A percentile compares a stretch with the other conserved stretches of the same genome.
Conservation (phyloP, 192 early-diverging fungal species). For the Coemansia sp. region DNA sequence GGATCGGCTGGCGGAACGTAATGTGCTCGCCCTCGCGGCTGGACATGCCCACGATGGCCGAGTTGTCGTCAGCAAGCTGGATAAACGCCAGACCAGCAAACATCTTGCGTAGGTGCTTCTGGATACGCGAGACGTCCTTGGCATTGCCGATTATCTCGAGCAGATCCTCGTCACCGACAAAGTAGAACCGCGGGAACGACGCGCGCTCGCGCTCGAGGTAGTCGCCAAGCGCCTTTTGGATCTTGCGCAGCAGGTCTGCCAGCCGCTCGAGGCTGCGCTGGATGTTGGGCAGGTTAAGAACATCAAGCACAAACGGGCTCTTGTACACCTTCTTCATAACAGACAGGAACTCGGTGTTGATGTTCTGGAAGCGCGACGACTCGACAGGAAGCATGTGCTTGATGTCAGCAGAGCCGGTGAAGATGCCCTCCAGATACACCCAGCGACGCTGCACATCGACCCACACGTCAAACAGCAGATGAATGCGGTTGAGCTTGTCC, state of each 20-base stretch:
- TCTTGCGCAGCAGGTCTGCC: conserved; percentile 88
- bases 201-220: conserved; percentile 97
- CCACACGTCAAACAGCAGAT: conserved; percentile 98
- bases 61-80: conserved; percentile 77
- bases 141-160: conserved; percentile 99
- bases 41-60: conserved; percentile 76
- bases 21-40: conserved; percentile 95
- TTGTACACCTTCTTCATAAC: conserved; percentile 99
- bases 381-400: conserved; percentile 96
- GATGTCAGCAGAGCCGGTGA: conserved; percentile 95
- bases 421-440: conserved; percentile 99
- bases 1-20: conserved; percentile 73
- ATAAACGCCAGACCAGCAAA: conserved; percentile 94
- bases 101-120: conserved; percentile 99
- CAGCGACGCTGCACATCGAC: conserved; percentile 99
- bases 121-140: conserved; percentile 92
- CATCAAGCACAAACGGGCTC: conserved; percentile 95
- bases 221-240: conserved; percentile 98
- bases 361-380: conserved; percentile 93
- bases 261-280: conserved; percentile 95
- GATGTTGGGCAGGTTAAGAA: conserved; percentile 88
- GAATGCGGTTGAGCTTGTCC: conserved; percentile 94
- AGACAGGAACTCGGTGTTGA: conserved; percentile 96
- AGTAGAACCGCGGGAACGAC: conserved; percentile 99
- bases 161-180: conserved; percentile 99